Evolutionary conservation across 1,284 basidiomycete genomes (phyloP).

Genomic region (Cryptococcus floricola): DNA sequence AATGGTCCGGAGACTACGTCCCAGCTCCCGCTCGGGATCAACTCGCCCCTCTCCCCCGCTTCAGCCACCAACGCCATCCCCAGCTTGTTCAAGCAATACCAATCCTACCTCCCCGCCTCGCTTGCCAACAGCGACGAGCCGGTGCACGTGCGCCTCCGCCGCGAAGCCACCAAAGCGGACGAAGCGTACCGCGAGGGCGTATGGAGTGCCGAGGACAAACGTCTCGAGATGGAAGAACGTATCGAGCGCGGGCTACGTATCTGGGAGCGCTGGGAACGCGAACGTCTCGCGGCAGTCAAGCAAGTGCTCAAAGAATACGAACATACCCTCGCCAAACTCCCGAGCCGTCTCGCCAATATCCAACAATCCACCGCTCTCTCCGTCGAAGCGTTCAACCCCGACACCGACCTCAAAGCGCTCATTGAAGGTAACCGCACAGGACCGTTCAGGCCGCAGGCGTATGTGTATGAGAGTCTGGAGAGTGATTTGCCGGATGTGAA

Average conservation of each 20-base stretch:
- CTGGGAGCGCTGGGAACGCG: slow-evolving; percentile 78
- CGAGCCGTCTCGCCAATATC: slow-evolving; percentile 61
- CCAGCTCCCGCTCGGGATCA: slow-evolving; percentile 11
- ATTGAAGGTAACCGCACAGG: slow-evolving; percentile 87
- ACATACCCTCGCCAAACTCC: slow-evolving; percentile 65
- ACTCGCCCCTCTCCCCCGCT: slow-evolving; percentile 25
- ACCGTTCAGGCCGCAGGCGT: slow-evolving; percentile 74
- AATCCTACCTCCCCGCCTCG: slow-evolving; percentile 35
- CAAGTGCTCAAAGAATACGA: slow-evolving; percentile 80
- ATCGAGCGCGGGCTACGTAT: slow-evolving; percentile 74
- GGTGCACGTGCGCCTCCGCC: slow-evolving; percentile 62
- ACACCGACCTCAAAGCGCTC: slow-evolving; percentile 62
- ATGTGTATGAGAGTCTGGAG: slow-evolving; percentile 75
- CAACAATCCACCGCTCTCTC: slow-evolving; percentile 67
- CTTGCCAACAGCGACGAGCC: slow-evolving; percentile 57
- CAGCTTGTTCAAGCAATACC: slow-evolving; percentile 32
- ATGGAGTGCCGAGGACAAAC: slow-evolving; percentile 60
- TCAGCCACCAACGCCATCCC: slow-evolving; percentile 23
- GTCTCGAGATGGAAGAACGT: slow-evolving; percentile 75
- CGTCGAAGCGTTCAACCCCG: slow-evolving; percentile 76
- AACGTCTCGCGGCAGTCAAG: slow-evolving; percentile 75
- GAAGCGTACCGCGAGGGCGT: slow-evolving; percentile 64
- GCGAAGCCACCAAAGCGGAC: slow-evolving; percentile 74
- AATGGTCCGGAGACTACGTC: slow-evolving; percentile 13
- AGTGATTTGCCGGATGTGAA: slow-evolving; percentile 76